Conservation (phyloP, 345 rosid species). For the Cardamine resedifolia region DNA sequence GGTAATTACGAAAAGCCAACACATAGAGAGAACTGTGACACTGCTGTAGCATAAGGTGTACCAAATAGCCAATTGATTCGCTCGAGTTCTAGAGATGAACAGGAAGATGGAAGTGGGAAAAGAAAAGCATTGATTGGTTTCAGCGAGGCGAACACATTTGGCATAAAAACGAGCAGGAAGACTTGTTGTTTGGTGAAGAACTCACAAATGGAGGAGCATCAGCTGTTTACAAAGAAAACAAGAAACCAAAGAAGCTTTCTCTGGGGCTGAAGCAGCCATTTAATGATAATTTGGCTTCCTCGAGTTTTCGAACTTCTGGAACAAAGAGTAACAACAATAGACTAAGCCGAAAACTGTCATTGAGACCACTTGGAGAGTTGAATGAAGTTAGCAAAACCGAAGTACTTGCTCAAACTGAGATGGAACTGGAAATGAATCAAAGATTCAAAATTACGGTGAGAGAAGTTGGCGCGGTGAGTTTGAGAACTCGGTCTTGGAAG, state of each 20-base stretch:
- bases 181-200: conserved; percentile 24
- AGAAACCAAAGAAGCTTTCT: conserved; percentile 51
- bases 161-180: conserved; percentile 29
- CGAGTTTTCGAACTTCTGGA: conserved; percentile 17
- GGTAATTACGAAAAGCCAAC: conserved; percentile 28
- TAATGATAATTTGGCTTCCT: conserved; percentile 31
- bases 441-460: conserved; percentile 8
- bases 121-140: conserved; percentile 17
- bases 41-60: conserved; percentile 26
- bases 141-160: conserved; percentile 6
- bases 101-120: conserved; percentile 34
- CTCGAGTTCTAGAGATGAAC: conserved; percentile 17
- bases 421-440: conserved; percentile 20
- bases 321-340: conserved; percentile 20
- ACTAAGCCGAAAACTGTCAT: conserved; percentile 32
- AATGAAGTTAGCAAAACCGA: conserved; percentile 11
- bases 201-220: conserved; percentile 25
- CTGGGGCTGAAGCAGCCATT: conserved; percentile 41
- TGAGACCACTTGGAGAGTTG: conserved; percentile 36
- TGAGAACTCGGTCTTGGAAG: conserved; percentile 33
- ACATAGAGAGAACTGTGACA: conserved; percentile 14
- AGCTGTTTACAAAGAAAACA: conserved; percentile 2
- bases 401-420: background rate
- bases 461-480: conserved; percentile 22
- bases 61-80: background rate